Percentiles rank a stretch among this genome's conserved stretches.
phyloP scores from a whole-genome alignment of 495 filamentous ascomycete genomes.

The Penicillium daleae region DNA sequence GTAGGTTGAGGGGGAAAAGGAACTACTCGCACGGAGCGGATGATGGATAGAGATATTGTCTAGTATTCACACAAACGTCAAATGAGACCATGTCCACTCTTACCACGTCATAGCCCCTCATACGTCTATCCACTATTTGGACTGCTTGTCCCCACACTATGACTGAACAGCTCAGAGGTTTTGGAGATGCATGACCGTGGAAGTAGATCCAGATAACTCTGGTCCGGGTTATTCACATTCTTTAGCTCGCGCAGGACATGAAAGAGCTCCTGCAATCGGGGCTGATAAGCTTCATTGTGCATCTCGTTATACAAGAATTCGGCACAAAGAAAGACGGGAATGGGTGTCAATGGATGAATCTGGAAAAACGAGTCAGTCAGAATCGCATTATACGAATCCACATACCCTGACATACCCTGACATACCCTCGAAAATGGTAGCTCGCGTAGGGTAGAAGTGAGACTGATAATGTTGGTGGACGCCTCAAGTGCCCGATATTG shows the following conservation, averaged over 20 bases:
- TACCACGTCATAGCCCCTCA: too few relatives aligned
- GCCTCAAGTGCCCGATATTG: slow-evolving; percentile 23
- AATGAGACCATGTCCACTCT: too few relatives aligned
- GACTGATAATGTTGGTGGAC: slow-evolving; percentile 42
- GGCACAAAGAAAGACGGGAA: slow-evolving; percentile 20
- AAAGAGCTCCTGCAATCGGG: slow-evolving; percentile 15
- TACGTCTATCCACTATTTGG: background rate
- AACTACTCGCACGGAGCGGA: background rate
- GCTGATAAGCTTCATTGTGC: slow-evolving; percentile 9
- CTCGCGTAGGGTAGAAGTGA: slow-evolving; percentile 46
- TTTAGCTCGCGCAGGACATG: slow-evolving; percentile 19
- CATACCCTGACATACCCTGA: too few relatives aligned
- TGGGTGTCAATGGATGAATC: slow-evolving; percentile 27
- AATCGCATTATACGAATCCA: background rate
- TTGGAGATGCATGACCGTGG: slow-evolving; percentile 24
- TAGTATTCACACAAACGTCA: too few relatives aligned
- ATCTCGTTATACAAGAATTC: slow-evolving; percentile 19
- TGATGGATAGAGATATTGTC: background rate
- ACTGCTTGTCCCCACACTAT: background rate
- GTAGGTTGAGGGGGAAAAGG: background rate
- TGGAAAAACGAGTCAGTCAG: background rate
- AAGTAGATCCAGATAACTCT: slow-evolving; percentile 29
- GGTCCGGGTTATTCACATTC: slow-evolving; percentile 26
- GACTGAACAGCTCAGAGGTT: slow-evolving; percentile 9
- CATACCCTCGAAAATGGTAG: slow-evolving; percentile 46